Evolutionary conservation across 257 asterid species (phyloP), one percentile per base, ranked within the genome.

Genomic region (Nyctanthes arbortristis): DNA sequence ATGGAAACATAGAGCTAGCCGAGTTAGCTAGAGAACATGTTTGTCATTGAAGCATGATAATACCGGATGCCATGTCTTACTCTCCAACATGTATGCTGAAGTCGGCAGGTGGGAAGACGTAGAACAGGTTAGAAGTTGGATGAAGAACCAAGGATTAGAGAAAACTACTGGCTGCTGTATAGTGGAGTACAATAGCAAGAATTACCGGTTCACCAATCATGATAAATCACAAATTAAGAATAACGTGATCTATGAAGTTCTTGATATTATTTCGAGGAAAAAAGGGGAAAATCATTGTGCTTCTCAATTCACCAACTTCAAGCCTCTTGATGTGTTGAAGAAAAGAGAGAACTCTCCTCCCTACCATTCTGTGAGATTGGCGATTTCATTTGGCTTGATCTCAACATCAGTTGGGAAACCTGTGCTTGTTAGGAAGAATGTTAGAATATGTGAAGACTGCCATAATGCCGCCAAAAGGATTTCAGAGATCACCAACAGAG

Each of bases 41-140:
- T 65, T 79, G 70, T 77, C 87, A 16, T 60, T 72, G 31, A 84
- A 84, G 5, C 78, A 57, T 34, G 81, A 87, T 65, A 81, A 83
- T 27, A 68, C 83, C 0, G 96, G 96, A 37, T 83, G 87, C 73
- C 85, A 81, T 54, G 79, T 87, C 60, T 66, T 87, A 75, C 88
- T 89, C n/a, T 79, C 90, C 0, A 89, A 87, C 82, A 79, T 89
- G 78, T 85, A 89, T 34, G 92, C 94, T 24, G 84, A 84, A 59
- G 59, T 58, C 12, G 79, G 87, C 40, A 87, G 87, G 82, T 84
- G 93, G 91, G 81, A 76, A 28, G 91, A 87, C 4, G 85, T 61
- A 28, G 89, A 73, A 35, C 78, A 74, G 0, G 24, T 87, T 13
- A 80, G 68, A 63, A 6, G 29, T 39, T 30, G 71, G 79, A 87